Evolutionary conservation across 2,329 filamentous ascomycete species (phyloP).

Genomic region (Penicillium brasilianum): DNA sequence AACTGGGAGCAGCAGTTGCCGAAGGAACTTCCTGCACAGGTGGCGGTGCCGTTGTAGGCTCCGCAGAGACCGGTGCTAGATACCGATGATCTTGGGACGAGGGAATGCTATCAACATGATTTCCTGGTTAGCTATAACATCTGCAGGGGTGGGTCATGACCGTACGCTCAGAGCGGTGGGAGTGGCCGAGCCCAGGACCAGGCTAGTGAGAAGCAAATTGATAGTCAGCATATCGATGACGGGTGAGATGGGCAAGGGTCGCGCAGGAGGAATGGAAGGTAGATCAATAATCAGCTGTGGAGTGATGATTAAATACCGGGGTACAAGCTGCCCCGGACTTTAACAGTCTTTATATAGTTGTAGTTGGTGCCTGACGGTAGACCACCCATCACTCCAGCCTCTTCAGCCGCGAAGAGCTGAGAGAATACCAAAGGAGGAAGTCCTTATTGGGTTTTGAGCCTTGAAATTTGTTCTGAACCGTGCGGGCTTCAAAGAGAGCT

Average conservation of each 20-base stretch:
- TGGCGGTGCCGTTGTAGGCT: constrained; percentile 19
- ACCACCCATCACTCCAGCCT: background rate
- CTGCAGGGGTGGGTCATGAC: constrained; percentile 4
- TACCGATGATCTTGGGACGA: constrained; percentile 8
- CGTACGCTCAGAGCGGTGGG: constrained; percentile 11
- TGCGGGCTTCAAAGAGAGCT: background rate
- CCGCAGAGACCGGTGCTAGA: constrained; percentile 16
- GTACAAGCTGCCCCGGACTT: too few relatives aligned
- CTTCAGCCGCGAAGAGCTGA: too few relatives aligned
- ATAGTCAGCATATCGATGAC: constrained; percentile 1
- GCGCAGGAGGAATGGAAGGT: background rate
- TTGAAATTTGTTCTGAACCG: background rate
- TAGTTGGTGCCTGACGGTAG: background rate
- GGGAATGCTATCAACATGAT: background rate
- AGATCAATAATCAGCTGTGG: background rate
- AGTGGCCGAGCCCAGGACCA: constrained; percentile 11
- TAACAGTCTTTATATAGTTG: background rate
- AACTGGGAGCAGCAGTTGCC: constrained; percentile 24
- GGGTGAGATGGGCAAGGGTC: background rate
- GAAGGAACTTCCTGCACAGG: constrained; percentile 17
- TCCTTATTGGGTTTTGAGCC: background rate
- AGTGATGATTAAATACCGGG: background rate
- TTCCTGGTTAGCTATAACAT: background rate
- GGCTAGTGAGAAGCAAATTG: background rate
- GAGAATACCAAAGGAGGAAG: too few relatives aligned